phyloP scores from a whole-genome alignment of 345 rosid species.

The Psidium guajava region DNA sequence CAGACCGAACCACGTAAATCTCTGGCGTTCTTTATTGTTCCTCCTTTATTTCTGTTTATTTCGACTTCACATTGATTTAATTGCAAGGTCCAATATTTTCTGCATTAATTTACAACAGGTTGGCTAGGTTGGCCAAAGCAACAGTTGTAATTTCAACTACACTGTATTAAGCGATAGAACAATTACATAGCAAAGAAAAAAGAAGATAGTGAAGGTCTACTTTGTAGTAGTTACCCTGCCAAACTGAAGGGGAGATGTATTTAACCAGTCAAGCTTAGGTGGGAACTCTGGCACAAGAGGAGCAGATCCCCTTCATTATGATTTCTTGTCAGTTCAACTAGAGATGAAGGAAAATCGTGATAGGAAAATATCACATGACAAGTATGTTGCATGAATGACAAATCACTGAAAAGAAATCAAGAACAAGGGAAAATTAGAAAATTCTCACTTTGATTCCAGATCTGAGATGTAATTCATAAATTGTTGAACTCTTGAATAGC shows the following conservation, averaged over 20 bases:
- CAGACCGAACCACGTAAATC: not conserved
- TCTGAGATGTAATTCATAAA: constrained; percentile 68
- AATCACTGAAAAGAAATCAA: not conserved
- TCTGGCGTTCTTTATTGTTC: not conserved
- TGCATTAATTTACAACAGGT: not conserved
- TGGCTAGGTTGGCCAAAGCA: not conserved
- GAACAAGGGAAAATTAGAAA: not conserved
- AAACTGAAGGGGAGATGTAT: constrained; percentile 80
- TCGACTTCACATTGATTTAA: not conserved
- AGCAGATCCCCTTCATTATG: constrained; percentile 36
- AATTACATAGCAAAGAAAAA: not conserved
- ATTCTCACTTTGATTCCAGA: constrained; percentile 56
- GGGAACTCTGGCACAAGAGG: constrained; percentile 79
- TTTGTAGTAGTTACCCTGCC: constrained; percentile 39
- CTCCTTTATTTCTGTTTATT: not conserved
- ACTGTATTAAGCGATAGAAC: not conserved
- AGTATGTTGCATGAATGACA: not conserved
- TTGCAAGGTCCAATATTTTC: not conserved
- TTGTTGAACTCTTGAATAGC: constrained; percentile 44
- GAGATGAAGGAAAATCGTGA: not conserved
- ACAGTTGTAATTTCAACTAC: not conserved
- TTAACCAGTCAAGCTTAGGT: constrained; percentile 80
- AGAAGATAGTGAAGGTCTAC: not conserved
- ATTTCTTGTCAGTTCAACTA: not conserved
- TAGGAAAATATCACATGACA: not conserved